Base-by-base conservation (phyloP, 2,329 filamentous ascomycete genomes). In the Fusarium devonianum region DNA sequence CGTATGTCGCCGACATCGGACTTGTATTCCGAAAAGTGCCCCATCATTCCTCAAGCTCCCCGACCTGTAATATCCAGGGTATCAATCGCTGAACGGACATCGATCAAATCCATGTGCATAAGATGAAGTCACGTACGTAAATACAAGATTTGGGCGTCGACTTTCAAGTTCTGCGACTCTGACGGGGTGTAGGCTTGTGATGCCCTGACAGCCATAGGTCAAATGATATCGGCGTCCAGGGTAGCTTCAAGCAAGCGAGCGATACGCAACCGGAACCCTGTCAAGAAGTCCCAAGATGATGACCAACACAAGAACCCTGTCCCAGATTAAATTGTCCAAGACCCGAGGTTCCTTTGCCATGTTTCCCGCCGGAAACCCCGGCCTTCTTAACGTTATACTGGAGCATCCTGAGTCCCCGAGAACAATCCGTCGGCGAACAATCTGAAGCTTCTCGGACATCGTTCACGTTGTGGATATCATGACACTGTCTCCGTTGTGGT, bases 91-190 rank as follows among this genome's bases (percentile, higher is more conserved):
- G 4, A 19, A 12, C 13, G 39, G 19, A 14, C 40, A 44, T 44
- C 22, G 17, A 12, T 7, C 19, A 25, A 6, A 32, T 44, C 40
- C 33, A 12, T 30, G 36, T 41, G 51, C 43, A 12, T 11, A 21
- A 46, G 28, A 55, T 56, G 51, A 28, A 56, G 22, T 56, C 51
- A 41, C 7, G 25, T 37, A 25, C 5, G n/a, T n/a, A n/a, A n/a
- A n/a, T n/a, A n/a, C n/a, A n/a, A n/a, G n/a, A n/a, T n/a, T n/a
- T n/a, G n/a, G n/a, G n/a, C n/a, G n/a, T n/a, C n/a, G n/a, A n/a
- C n/a, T n/a, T n/a, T n/a, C n/a, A n/a, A n/a, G n/a, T n/a, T n/a
- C n/a, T n/a, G n/a, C n/a, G n/a, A n/a, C n/a, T n/a, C n/a, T n/a
- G n/a, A n/a, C n/a, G n/a, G n/a, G n/a, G n/a, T n/a, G n/a, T n/a